Evolutionary conservation across 208 protist species (phyloP), one percentile per base, ranked within the genome.

Genomic region (Acanthamoeba castellanii): DNA sequence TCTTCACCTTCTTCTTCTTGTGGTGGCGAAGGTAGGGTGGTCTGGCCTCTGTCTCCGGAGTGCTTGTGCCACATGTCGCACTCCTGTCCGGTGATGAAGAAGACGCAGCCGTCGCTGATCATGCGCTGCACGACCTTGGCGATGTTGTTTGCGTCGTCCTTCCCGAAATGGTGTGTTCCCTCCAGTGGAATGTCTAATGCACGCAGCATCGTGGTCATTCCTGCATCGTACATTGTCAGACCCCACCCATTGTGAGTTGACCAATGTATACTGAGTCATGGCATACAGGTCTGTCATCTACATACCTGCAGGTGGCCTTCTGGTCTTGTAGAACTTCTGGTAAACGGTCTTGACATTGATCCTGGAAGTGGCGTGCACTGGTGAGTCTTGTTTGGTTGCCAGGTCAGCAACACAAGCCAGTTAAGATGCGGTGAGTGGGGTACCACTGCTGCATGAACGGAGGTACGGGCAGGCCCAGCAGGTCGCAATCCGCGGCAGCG

Each of bases 101-200:
- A 30, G 14, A 18, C 18, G 57, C 85, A 92, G 14, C 85, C 90
- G 37, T 94, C 68, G 11, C 42, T 1, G 6, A 78, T 55, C 68
- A 98, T 82, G 76, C 82, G 94, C 32, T 95, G 96, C 42, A 98
- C 34, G 25, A 98, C 96, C 34, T 96, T 85, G 0, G 98, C 97
- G 93, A 99, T 99, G 97, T 99, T 99, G 64, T 98, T 96, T 68
- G 97, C 97, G 96, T 99, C 98, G 95, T 99, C 98, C 72, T 98
- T 98, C 59, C 98, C 98, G 74, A 96, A 98, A 95, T 99, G 98
- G 76, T 98, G 98, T 25, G 96, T 95, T 2, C 98, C 98, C n/a
- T 95, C 93, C 30, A 98, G 96, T 1, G 85, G 25, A 9, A 99
- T 96, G 30, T 96, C 95, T 16, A 98, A 47, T 42, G 94, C 95